Base-by-base conservation (phyloP, 495 filamentous ascomycete genomes). In the Podospora australis region DNA sequence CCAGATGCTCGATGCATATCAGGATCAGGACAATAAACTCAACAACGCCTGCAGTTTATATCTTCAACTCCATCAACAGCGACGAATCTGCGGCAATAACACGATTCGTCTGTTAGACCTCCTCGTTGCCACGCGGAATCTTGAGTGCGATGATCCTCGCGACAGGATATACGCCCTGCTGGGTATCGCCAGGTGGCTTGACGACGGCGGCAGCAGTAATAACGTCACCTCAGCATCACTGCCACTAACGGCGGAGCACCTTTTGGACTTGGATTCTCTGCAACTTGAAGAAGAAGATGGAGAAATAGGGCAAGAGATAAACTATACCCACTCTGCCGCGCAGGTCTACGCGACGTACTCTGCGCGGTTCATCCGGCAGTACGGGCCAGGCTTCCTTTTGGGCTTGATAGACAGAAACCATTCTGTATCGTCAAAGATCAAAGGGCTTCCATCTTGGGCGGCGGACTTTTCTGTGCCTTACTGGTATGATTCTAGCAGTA, bases 81-180 rank as follows among this genome's bases (percentile, higher is more conserved):
- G 11, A 38, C 17, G 28, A n/a, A n/a, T n/a, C n/a, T n/a, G n/a
- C n/a, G n/a, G 30, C 14, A 3, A 3, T 20, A 24, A 16, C 5
- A 49, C 14, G 14, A 24, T 23, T 20, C 34, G 24, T n/a, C 41
- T 52, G 5, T 28, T 58, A 22, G 52, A 52, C 10, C 13, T 53
- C 10, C 35, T 49, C 23, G 21, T 54, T 25, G 40, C 30, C 17
- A 50, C 41, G 3, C 22, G 11, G 16, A 6, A 20, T 10, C 25
- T 25, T 3, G 20, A 49, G 21, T 44, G 39, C 11, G 24, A 50
- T 2, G 56, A 59, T 26, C 56, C 53, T 13, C 47, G 53, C 21
- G 56, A 59, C 34, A 51, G 45, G 30, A 52, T 59, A 4, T 56
- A 48, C 32, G 53, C 30, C 0, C 23, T 56, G 2, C 30, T 59